Base-by-base conservation (phyloP, 1,284 basidiomycete species). In the Microbotryum lychnidis-dioicae region DNA sequence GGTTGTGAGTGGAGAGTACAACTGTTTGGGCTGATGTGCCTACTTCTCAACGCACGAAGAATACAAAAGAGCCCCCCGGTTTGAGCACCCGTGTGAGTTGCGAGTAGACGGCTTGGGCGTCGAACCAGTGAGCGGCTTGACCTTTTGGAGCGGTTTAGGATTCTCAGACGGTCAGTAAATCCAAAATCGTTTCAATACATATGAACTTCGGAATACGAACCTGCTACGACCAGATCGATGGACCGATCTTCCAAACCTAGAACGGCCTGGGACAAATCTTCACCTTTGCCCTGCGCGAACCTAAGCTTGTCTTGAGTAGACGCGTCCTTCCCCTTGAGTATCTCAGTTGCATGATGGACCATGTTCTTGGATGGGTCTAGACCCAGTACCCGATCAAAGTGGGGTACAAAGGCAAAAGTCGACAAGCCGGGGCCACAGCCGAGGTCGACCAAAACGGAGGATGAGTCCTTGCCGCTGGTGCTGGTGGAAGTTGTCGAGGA, bases 111-210 rank as follows among this genome's bases (percentile, higher is more conserved):
- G 79, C 80, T 4, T 74, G 72, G 80, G 87, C 87, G 70, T 91
- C 79, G 72, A 92, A 92, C 89, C 89, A 92, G 73, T 94, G 90
- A 0, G 84, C 84, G 0, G 90, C 84, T 75, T 91, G 90, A 2
- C 86, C 88, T 87, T 63, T 50, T 27, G 27, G 27, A 52, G 21
- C 54, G 47, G 45, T 6, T 49, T 23, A 54, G n/a, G 37, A 42
- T 1, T 50, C 31, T 10, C 31, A n/a, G 27, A 16, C 18, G 14
- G 12, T 2, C 23, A 44, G 49, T 21, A 29, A 5, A 1, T 21
- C 3, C n/a, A 54, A 6, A 29, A 45, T 21, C 33, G 50, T 60
- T 49, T 20, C 33, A 3, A 55, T 16, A 6, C 12, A 27, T 27
- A 14, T 21, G 1, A 20, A 23, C 4, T 8, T 18, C 31, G 21